Evolutionary conservation across 441 rosid genomes (phyloP).

Genomic region (Francoa sonchifolia): DNA sequence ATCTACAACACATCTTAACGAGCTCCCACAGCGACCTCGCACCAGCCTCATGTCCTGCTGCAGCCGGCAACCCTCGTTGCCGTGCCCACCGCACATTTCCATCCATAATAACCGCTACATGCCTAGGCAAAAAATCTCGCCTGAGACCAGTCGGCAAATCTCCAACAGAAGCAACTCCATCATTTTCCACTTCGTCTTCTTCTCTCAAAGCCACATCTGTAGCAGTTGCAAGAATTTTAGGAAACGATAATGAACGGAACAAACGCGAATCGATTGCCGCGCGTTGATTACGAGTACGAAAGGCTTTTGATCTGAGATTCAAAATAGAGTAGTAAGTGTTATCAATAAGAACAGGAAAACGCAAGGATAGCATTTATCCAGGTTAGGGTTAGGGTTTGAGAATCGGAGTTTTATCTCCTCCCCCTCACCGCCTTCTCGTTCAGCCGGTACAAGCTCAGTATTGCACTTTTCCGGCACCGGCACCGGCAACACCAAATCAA

Average conservation of each 20-base stretch:
- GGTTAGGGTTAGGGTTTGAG: neutral
- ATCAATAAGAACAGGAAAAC: constrained; percentile 14
- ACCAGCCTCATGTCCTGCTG: constrained; percentile 51
- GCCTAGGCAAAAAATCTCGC: constrained; percentile 47
- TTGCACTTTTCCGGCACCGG: no score
- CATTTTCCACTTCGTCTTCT: constrained; percentile 8
- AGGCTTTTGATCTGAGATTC: constrained; percentile 3
- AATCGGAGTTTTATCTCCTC: no score
- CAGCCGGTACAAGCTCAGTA: no score
- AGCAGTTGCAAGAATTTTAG: constrained; percentile 1
- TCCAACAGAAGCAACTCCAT: no score
- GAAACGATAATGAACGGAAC: neutral
- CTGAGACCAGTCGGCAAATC: constrained; percentile 36
- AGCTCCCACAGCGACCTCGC: constrained; percentile 39
- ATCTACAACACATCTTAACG: constrained; percentile 28
- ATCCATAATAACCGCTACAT: constrained; percentile 81
- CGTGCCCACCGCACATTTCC: constrained; percentile 66
- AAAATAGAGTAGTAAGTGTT: constrained; percentile 9
- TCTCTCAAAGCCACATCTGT: constrained; percentile 13
- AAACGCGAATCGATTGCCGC: neutral
- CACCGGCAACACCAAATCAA: no score
- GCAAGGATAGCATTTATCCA: constrained; percentile 29
- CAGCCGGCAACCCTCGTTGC: constrained; percentile 30
- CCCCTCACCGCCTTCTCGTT: no score
- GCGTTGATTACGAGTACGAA: neutral